Conservation (phyloP, 805 yeast species). For the Candida insectorum region DNA sequence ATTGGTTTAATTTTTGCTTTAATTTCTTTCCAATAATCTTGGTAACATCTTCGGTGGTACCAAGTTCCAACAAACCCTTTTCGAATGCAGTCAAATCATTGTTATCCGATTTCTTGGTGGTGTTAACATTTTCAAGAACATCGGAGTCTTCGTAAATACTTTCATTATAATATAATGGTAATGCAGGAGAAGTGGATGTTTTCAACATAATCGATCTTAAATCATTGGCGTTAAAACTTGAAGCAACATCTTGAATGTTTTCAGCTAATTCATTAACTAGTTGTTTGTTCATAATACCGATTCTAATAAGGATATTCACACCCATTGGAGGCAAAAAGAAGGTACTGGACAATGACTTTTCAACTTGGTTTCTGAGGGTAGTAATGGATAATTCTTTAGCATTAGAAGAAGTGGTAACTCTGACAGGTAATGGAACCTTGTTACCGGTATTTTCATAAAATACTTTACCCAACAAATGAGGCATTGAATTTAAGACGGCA, state of each 20-base stretch:
- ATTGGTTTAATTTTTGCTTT: constrained; percentile 18
- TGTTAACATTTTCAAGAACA: constrained; percentile 25
- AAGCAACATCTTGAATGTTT: constrained; percentile 56
- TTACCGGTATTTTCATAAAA: constrained; percentile 52
- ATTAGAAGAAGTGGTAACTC: constrained; percentile 20
- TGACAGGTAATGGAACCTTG: constrained; percentile 54
- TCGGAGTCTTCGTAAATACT: constrained; percentile 51
- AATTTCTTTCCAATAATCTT: constrained; percentile 59
- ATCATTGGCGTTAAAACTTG: constrained; percentile 40
- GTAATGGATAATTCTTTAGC: constrained; percentile 43
- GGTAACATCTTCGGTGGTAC: constrained; percentile 70
- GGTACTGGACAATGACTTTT: constrained; percentile 55
- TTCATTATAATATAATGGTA: constrained; percentile 77
- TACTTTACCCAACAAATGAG: constrained; percentile 76
- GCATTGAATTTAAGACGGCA: constrained; percentile 72
- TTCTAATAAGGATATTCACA: constrained; percentile 57
- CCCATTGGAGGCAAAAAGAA: constrained; percentile 71
- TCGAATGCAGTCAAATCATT: constrained; percentile 54
- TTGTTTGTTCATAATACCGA: constrained; percentile 50
- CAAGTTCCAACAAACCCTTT: constrained; percentile 74
- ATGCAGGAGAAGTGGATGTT: constrained; percentile 69
- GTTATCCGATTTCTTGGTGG: constrained; percentile 33
- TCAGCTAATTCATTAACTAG: constrained; percentile 49
- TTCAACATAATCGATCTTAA: constrained; percentile 64
- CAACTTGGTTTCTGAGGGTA: constrained; percentile 56